A percentile compares a stretch with the other conserved stretches of the same genome.
These are phyloP conservation scores for Lodderomyces oxycetoniae DNA, from an alignment of 1,139 yeast genomes.

Conservation along the genomic window DNA sequence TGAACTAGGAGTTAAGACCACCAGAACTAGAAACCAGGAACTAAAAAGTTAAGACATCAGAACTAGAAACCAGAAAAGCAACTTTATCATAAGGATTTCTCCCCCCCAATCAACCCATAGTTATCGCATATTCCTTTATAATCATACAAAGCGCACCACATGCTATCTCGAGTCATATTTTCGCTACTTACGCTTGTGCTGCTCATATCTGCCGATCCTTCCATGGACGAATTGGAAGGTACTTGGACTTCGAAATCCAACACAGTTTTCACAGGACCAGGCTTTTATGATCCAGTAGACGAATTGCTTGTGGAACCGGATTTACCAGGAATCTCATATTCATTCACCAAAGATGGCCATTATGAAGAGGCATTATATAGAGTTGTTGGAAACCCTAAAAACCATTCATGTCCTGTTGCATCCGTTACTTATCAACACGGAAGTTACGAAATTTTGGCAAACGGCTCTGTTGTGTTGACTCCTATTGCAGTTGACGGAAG, in stretches of 20 bases:
- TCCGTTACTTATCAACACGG: conserved; percentile 89
- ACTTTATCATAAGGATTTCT: too few relatives aligned
- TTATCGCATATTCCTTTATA: not conserved
- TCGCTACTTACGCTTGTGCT: conserved; percentile 3
- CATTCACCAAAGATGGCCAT: conserved; percentile 87
- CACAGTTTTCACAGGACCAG: conserved; percentile 95
- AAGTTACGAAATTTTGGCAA: conserved; percentile 53
- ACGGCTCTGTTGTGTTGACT: conserved; percentile 64
- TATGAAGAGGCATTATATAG: conserved; percentile 88
- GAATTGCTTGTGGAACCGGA: conserved; percentile 93
- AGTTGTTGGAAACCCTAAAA: conserved; percentile 62
- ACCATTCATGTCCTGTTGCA: conserved; percentile 82
- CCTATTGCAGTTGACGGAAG: conserved; percentile 91
- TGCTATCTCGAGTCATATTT: conserved; percentile 3
- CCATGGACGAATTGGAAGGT: conserved; percentile 55
- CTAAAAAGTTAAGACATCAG: too few relatives aligned
- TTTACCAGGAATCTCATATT: conserved; percentile 87
- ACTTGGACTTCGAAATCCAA: conserved; percentile 95
- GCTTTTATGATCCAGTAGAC: conserved; percentile 92
- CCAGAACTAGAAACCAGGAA: too few relatives aligned
- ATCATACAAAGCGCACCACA: not conserved
- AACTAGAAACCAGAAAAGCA: too few relatives aligned
- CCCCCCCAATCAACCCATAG: not conserved
- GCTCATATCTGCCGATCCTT: conserved; percentile 19
- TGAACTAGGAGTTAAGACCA: too few relatives aligned